Conservation (phyloP, 306 rosid species). For the Cicer judaicum region DNA sequence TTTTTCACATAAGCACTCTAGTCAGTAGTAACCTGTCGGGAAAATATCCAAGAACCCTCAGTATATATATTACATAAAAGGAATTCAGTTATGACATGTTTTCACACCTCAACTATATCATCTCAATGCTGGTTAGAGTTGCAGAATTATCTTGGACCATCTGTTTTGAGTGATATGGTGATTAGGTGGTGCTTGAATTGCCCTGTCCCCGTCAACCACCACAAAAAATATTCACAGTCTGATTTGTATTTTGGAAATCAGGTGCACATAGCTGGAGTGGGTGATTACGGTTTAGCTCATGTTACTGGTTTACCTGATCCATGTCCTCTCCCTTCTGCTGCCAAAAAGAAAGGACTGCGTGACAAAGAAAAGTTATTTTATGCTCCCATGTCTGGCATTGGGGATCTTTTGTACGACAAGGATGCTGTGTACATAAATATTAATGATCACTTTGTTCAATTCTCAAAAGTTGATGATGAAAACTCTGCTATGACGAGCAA, state of each 20-base stretch:
- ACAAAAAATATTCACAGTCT: slow-evolving; percentile 19
- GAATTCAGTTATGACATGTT: slow-evolving; percentile 11
- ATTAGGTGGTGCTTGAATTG: slow-evolving; percentile 18
- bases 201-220: background rate
- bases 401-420: slow-evolving; percentile 93
- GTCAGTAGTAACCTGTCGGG: background rate
- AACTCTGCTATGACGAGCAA: slow-evolving; percentile 50
- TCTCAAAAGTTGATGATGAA: slow-evolving; percentile 68
- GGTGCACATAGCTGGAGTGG: slow-evolving; percentile 97
- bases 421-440: slow-evolving; percentile 93
- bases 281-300: slow-evolving; percentile 75
- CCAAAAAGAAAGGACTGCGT: slow-evolving; percentile 96
- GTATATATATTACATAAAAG: background rate
- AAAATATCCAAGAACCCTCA: background rate
- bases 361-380: slow-evolving; percentile 89
- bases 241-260: slow-evolving; percentile 51
- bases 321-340: slow-evolving; percentile 96
- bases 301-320: slow-evolving; percentile 79
- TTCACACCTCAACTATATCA: slow-evolving; percentile 4
- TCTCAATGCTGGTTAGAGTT: slow-evolving; percentile 22
- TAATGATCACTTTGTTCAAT: slow-evolving; percentile 86
- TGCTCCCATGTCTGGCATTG: slow-evolving; percentile 97
- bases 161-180: slow-evolving; percentile 23
- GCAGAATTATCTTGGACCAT: slow-evolving; percentile 13
- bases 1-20: background rate